Conservation (phyloP, 345 rosid species). For the Salix brachista region DNA sequence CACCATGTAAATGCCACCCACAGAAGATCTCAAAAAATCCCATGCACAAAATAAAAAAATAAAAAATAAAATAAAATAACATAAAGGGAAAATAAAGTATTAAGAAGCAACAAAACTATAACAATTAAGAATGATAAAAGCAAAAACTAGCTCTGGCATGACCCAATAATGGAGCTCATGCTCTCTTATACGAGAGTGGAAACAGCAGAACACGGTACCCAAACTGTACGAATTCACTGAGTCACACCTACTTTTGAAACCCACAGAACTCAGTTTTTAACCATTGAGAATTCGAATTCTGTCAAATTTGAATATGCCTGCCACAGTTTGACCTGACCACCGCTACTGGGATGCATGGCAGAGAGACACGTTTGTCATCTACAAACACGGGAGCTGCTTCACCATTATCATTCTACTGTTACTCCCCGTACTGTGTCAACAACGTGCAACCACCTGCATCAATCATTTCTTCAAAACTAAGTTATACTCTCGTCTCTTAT, state of each 20-base stretch:
- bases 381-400: no score
- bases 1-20: no score
- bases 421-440: conserved; percentile 17
- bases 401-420: conserved; percentile 19
- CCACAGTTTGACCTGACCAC: neutral
- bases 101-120: no score
- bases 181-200: neutral
- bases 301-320: conserved; percentile 9
- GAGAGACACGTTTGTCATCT: neutral
- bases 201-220: neutral
- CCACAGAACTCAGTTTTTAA: neutral
- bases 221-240: neutral
- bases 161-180: neutral
- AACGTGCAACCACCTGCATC: conserved; percentile 15
- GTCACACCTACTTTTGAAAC: neutral
- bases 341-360: neutral
- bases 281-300: conserved; percentile 5
- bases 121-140: no score
- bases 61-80: no score
- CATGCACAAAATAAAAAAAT: no score
- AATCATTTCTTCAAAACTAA: neutral
- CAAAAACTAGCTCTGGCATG: no score
- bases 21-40: no score
- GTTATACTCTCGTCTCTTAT: neutral
- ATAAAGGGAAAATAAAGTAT: no score